Base-by-base conservation (phyloP, 352 stramenopile species). In the Pythium utonaiense region DNA sequence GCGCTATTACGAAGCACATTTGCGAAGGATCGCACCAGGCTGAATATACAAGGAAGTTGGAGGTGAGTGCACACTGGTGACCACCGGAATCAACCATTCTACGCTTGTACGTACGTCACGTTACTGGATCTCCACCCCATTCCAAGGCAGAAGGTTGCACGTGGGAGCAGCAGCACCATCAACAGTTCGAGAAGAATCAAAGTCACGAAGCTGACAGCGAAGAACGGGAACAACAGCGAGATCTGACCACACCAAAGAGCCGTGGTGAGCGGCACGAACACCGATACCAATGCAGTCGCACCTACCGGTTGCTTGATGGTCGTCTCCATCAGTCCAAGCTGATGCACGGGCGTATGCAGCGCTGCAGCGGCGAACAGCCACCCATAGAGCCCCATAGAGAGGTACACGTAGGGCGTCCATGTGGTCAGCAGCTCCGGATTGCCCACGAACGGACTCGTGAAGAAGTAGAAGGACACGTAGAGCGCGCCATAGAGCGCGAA, bases 401-500 rank as follows among this genome's bases (percentile, higher is more conserved):
- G 69, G 72, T 95, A 95, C 14, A 95, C 86, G 59, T 95, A 95
- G 17, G 83, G 81, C 57, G 86, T 95, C 86, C 86, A 95, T 40
- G 78, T 85, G 62, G 88, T 86, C 25, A 93, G 71, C 40, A 95
- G 71, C 68, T 95, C 86, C 6, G 80, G 80, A 54, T 93, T 93
- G 21, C 80, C 83, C 45, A 93, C 80, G 61, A 95, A 95, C 6
- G 86, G 86, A 50, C 83, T 93, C 50, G 86, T 93, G 69, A 95
- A 95, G 71, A 93, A 85, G 76, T 95, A 95, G 66, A 95, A 95
- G 28, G 86, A 88, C 24, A 92, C 42, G 53, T 92, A 93, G 62
- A 95, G 78, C 41, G 72, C 79, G 50, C 78, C 74, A 57, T 88
- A 95, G 57, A 95, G 75, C 52, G 78, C 66, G 59, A 95, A 95